Conservation (phyloP, 2,329 filamentous ascomycete genomes). For the Escovopsis weberi region DNA sequence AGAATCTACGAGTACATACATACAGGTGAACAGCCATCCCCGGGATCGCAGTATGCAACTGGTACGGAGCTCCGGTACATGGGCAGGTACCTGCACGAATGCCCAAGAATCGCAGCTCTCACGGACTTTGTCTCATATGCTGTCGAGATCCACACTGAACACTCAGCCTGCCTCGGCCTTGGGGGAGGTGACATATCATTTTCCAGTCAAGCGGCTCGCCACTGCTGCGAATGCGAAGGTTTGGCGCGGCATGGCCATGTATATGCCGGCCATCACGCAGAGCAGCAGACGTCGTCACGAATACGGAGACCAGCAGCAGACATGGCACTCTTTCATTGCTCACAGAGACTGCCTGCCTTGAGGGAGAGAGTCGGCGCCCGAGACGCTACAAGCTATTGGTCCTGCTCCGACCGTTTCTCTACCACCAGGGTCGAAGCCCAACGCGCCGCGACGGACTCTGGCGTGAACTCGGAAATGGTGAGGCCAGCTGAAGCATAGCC, state of each 20-base stretch:
- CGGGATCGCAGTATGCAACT: slow-evolving; percentile 1
- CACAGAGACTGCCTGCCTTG: too few species aligned
- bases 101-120: slow-evolving; percentile 9
- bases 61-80: too few species aligned
- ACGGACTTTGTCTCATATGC: slow-evolving; percentile 1
- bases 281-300: too few species aligned
- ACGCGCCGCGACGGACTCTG: slow-evolving; percentile 8
- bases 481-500: slow-evolving; percentile 25
- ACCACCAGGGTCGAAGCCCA: slow-evolving; percentile 2
- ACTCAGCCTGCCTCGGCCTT: background rate
- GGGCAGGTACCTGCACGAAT: slow-evolving; percentile 11
- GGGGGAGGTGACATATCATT: too few species aligned
- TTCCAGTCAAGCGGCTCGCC: too few species aligned
- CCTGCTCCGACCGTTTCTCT: background rate
- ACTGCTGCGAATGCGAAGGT: too few species aligned
- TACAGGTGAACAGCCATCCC: background rate
- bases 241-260: too few species aligned
- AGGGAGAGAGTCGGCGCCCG: too few species aligned
- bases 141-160: background rate
- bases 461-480: slow-evolving; percentile 22
- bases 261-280: too few species aligned
- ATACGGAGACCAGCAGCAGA: too few species aligned
- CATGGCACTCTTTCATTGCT: too few species aligned
- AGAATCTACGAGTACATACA: background rate
- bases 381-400: background rate